Evolutionary conservation across 1,284 basidiomycete genomes (phyloP).

Genomic region (Fomitiporia mediterranea): DNA sequence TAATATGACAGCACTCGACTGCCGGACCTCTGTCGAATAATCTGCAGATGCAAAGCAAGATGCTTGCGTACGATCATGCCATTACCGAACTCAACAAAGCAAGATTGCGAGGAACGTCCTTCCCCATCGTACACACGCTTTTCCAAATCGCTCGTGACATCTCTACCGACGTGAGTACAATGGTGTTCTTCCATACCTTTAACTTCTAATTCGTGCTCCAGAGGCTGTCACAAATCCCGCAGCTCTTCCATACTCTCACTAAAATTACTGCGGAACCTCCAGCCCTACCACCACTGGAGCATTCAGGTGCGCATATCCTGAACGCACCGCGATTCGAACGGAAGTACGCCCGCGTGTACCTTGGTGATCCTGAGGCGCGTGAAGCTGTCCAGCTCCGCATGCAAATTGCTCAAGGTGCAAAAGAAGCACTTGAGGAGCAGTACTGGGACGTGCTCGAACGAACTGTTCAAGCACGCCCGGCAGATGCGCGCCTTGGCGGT

Average conservation of each 20-base stretch:
- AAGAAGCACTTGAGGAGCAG: slow-evolving; percentile 76
- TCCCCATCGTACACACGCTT: slow-evolving; percentile 68
- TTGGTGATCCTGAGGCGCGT: slow-evolving; percentile 62
- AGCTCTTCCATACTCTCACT: slow-evolving; percentile 66
- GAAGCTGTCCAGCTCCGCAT: slow-evolving; percentile 58
- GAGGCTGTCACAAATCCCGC: slow-evolving; percentile 45
- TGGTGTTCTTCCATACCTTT: slow-evolving; percentile 30
- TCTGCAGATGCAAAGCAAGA: slow-evolving; percentile 84
- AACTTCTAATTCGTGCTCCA: slow-evolving; percentile 22
- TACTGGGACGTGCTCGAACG: slow-evolving; percentile 85
- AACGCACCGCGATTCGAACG: slow-evolving; percentile 71
- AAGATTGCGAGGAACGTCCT: slow-evolving; percentile 66
- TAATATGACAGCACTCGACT: slow-evolving; percentile 15
- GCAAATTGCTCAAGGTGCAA: slow-evolving; percentile 70
- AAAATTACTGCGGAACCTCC: slow-evolving; percentile 70
- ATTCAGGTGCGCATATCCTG: slow-evolving; percentile 72
- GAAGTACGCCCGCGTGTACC: slow-evolving; percentile 67
- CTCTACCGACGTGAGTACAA: slow-evolving; percentile 48
- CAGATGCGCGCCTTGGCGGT: slow-evolving; percentile 87
- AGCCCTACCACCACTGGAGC: slow-evolving; percentile 63
- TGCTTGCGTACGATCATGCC: slow-evolving; percentile 91
- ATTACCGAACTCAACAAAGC: slow-evolving; percentile 71
- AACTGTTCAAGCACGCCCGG: slow-evolving; percentile 78
- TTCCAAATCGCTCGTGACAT: slow-evolving; percentile 57
- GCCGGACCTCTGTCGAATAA: slow-evolving; percentile 32